A percentile compares a stretch with the other conserved stretches of the same genome.
Evolutionary conservation across 2,329 filamentous ascomycete species (phyloP).

Genomic region (Aplosporella prunicola): DNA sequence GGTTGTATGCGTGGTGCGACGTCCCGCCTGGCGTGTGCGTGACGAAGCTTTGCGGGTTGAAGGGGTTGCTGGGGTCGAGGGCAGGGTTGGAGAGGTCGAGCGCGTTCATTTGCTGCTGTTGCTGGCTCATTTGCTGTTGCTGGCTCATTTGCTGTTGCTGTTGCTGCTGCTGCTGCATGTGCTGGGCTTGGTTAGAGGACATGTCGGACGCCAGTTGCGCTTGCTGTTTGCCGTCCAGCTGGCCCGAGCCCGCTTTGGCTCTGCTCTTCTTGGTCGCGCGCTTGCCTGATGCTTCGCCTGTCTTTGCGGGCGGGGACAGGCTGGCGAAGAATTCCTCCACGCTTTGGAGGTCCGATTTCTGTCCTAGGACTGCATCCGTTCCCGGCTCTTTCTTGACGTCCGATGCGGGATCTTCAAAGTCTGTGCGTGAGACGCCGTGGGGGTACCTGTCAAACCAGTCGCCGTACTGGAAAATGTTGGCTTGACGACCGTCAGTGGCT

Average conservation of each 20-base stretch:
- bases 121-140: constrained; percentile 15
- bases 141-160: constrained; percentile 36
- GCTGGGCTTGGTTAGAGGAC: constrained; percentile 15
- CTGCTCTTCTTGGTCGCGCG: constrained; percentile 11
- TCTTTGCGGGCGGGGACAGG: constrained; percentile 51
- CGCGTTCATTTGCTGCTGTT: too few species aligned
- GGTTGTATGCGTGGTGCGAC: constrained; percentile 7
- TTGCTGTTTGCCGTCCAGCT: background rate
- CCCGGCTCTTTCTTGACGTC: constrained; percentile 64
- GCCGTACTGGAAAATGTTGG: constrained; percentile 76
- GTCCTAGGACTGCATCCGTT: constrained; percentile 79
- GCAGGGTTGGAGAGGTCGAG: constrained; percentile 31
- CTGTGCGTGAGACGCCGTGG: constrained; percentile 74
- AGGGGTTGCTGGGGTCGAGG: constrained; percentile 21
- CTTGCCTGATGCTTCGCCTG: constrained; percentile 21
- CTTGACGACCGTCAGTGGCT: constrained; percentile 17
- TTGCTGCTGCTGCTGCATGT: constrained; percentile 18
- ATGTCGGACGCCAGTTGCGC: constrained; percentile 11
- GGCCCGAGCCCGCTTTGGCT: constrained; percentile 4
- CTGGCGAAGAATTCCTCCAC: constrained; percentile 91
- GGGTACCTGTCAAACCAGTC: constrained; percentile 97
- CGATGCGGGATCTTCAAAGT: constrained; percentile 67
- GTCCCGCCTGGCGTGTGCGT: too few species aligned
- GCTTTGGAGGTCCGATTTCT: constrained; percentile 82
- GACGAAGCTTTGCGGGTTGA: constrained; percentile 17